phyloP scores from a whole-genome alignment of 2,329 filamentous ascomycete genomes.

The Sporothrix curviconia region DNA sequence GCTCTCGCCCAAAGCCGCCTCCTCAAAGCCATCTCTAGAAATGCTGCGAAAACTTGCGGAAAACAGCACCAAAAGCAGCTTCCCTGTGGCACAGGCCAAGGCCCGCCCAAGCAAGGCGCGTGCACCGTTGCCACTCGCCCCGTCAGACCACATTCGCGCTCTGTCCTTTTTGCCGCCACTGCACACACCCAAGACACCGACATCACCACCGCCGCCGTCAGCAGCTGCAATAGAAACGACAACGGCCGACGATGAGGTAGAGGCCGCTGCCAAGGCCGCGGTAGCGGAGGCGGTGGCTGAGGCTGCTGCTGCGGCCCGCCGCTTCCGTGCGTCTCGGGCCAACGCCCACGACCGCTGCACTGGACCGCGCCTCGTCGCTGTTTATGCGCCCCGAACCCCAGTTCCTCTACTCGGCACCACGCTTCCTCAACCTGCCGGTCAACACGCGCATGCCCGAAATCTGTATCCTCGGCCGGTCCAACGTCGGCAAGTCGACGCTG shows the following conservation, averaged over 20 bases:
- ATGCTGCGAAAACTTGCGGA: neutral
- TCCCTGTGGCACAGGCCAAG: neutral
- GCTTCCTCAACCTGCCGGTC: conserved; percentile 41
- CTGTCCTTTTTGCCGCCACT: conserved; percentile 26
- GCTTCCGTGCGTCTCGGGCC: conserved; percentile 13
- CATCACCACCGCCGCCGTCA: no score
- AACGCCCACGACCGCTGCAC: conserved; percentile 14
- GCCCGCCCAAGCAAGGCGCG: neutral
- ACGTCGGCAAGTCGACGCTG: conserved; percentile 83
- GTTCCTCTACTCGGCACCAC: conserved; percentile 46
- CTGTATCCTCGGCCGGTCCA: conserved; percentile 77
- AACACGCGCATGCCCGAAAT: conserved; percentile 55
- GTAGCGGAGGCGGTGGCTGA: no score
- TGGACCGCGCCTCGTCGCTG: conserved; percentile 22
- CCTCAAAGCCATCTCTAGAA: neutral
- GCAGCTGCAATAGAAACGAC: no score
- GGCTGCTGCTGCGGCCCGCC: neutral
- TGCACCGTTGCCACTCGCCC: neutral
- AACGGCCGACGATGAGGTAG: neutral
- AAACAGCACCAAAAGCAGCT: neutral
- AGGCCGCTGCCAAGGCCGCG: no score
- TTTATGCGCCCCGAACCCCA: conserved; percentile 21
- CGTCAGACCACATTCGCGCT: conserved; percentile 14
- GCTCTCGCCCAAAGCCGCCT: neutral
- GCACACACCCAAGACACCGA: conserved; percentile 21